Conservation (phyloP, 2,329 filamentous ascomycete genomes). For the Botryotinia convoluta region DNA sequence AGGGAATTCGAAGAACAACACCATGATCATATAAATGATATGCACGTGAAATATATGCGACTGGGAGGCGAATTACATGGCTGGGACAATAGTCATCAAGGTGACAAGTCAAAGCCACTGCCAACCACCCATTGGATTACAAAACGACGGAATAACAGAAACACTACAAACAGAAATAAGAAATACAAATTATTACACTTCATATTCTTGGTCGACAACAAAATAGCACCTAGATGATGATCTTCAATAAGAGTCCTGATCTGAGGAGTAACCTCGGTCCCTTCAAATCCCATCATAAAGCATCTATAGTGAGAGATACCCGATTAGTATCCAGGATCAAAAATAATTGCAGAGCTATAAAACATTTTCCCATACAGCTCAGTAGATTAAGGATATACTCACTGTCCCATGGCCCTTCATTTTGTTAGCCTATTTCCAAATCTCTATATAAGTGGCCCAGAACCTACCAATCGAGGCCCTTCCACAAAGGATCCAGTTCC, state of each 20-base stretch:
- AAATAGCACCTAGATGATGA: slow-evolving; percentile 84
- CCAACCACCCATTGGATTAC: not conserved
- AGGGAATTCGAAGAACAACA: not conserved
- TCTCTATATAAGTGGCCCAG: slow-evolving; percentile 10
- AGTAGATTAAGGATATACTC: slow-evolving; percentile 61
- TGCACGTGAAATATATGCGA: slow-evolving; percentile 9
- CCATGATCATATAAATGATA: not conserved
- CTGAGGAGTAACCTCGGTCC: slow-evolving; percentile 77
- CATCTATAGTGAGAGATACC: not conserved
- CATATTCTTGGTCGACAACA: slow-evolving; percentile 79
- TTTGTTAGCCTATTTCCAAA: slow-evolving; percentile 10
- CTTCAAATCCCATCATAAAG: slow-evolving; percentile 64
- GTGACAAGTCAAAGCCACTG: not conserved
- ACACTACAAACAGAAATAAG: not conserved
- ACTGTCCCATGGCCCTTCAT: slow-evolving; percentile 67
- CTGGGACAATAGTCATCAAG: not conserved
- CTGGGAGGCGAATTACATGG: slow-evolving; percentile 1
- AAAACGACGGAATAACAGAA: slow-evolving; percentile 17
- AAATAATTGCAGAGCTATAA: not conserved
- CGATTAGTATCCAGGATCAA: slow-evolving; percentile 2
- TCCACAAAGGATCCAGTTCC: slow-evolving; percentile 37
- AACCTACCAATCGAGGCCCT: slow-evolving; percentile 37
- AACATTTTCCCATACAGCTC: not conserved
- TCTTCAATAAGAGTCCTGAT: slow-evolving; percentile 78
- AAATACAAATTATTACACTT: slow-evolving; percentile 56